Evolutionary conservation across 306 rosid genomes (phyloP), one percentile per base, ranked within the genome.

Genomic region (Cicer bijugum): DNA sequence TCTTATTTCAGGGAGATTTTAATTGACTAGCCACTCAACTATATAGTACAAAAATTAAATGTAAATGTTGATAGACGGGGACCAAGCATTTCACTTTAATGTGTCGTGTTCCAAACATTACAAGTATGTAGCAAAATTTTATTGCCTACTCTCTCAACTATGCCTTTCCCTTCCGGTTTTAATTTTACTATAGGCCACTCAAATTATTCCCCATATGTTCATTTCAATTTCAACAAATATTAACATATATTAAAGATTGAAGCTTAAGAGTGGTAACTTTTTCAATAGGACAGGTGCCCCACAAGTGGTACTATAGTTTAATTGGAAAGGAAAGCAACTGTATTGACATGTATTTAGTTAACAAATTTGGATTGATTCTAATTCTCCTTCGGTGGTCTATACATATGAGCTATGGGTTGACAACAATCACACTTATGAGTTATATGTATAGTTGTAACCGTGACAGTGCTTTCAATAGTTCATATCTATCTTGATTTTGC

Each of bases 31-130:
- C 67, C 69, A 67, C 48, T 23, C 52, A 67, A 23, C 71, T 19
- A 44, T 67, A 76, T 48, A 69, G 75, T 56, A 73, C 72, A 79
- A 81, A 58, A 70, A 51, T 37, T 52, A 39, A 64, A 59, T 47
- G 56, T 15, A 53, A 81, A 76, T 81, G 74, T 74, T 82, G 76
- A 78, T 68, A 73, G 77, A 53, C 2, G 71, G 81, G 86, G 80
- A 71, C 76, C 80, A 44, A 66, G 59, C 71, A 78, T 60, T 46
- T 65, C 75, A 81, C 71, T 78, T 72, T 47, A 63, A 67, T 69
- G 14, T 75, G 74, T 53, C 73, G 45, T 69, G 58, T 80, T 78
- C 46, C 69, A 46, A 10, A 70, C 52, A 71, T 66, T 74, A 76
- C 80, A 45, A 61, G 75, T 74, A 80, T 16, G 57, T 68, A 73